Base-by-base conservation (phyloP, 2,329 filamentous ascomycete genomes). In the Penicillium occitanis region DNA sequence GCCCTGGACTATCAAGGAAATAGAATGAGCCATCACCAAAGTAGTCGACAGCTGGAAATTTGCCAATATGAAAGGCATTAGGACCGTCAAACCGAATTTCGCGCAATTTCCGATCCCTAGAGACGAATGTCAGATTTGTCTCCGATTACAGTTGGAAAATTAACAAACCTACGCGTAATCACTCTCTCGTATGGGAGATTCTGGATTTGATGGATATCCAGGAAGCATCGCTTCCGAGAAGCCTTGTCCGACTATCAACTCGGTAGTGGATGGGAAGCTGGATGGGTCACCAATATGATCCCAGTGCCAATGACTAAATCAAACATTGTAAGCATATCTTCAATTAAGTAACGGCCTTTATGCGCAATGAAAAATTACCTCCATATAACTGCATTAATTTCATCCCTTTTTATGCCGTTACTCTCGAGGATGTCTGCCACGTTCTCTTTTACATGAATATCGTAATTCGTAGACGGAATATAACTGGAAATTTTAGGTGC, bases 211-310 rank as follows among this genome's bases (percentile, higher is more conserved):
- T 0, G 85, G 85, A 59, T 78, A 84, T 0, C 82, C 84, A 0
- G 85, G 85, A 2, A 81, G 70, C 69, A 82, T 79, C 0, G 72
- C 72, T 1, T 78, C 67, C 58, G 80, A 82, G 71, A 86, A 83
- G 0, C 85, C 85, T 0, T 84, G 81, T 0, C 85, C 86, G 3
- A 86, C 84, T 37, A 87, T 69, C 0, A 87, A 69, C 8, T 81
- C 77, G 0, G 83, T 84, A 0, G 69, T 73, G 0, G 69, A 0
- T 0, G 83, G 82, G 59, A 87, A 87, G 0, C 72, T 74, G 0
- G 79, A 78, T 0, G 80, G 76, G 64, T 86, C 81, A 0, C 85
- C 86, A 8, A 80, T 82, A 65, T 87, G 85, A 69, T 87, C 85
- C 72, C 77, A 80, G 61, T 78, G 77, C 3, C 71, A 71, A 61